Evolutionary conservation across 73 alveolate genomes (phyloP), one percentile per base, ranked within the genome.

Genomic region (Paramecium sexaurelia): DNA sequence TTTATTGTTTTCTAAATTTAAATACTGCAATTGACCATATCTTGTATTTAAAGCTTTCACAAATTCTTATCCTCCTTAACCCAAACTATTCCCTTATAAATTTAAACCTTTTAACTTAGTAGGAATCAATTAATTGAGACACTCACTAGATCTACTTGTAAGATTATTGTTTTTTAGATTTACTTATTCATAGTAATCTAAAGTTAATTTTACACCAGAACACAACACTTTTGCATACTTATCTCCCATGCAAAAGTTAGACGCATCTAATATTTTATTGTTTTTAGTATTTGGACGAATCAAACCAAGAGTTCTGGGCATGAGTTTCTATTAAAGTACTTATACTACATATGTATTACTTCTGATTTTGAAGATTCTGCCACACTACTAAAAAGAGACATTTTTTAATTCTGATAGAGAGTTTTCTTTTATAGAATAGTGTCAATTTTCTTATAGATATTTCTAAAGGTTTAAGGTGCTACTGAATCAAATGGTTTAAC

Each of bases 301-400:
- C 51, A 78, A 37, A 40, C 90, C 90, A 24, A 78, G 41, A 13
- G 68, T 78, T 78, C 90, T 37, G 9, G 90, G 90, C 73, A 78
- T 41, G 6, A 78, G 7, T 78, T 78, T 41, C 90, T 78, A 19
- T 78, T 37, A 40, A 19, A 35, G 17, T 51, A 7, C 67, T 51
- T 51, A 51, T 15, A 17, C 15, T 17, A 1, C 29, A n/a, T 10
- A 17, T 9, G 19, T 20, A 15, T 73, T 73, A 73, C 87, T 22
- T 73, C 87, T 36, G 11, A 4, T 39, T 73, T 39, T 0, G 90
- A 78, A 9, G 68, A 24, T 37, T 78, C 26, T 19, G 73, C 75
- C 11, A 78, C 29, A 24, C 39, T 24, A 27, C 61, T 24, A 78
- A 41, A 78, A 26, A 78, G 45, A 11, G 90, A 29, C 40, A 24